A percentile compares a stretch with the other conserved stretches of the same genome.
phyloP scores from a whole-genome alignment of 371 early-diverging fungal species.

The Mortierella sp. region DNA sequence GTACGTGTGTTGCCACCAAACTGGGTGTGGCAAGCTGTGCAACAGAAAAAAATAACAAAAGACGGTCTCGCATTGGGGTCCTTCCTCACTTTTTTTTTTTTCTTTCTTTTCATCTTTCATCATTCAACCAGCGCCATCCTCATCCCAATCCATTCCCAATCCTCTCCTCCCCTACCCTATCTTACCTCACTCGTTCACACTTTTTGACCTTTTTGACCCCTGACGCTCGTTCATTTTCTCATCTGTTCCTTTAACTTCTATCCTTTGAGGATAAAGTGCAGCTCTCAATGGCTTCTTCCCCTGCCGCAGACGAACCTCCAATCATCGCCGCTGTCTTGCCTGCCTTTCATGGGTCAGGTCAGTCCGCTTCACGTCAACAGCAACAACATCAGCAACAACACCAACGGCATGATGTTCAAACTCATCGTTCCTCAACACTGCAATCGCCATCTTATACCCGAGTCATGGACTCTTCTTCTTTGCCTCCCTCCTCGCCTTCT shows the following conservation, averaged over 20 bases:
- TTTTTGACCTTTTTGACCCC: neutral
- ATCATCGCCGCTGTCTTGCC: constrained; percentile 25
- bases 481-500: constrained; percentile 14
- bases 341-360: constrained; percentile 15
- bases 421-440: neutral
- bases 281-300: constrained; percentile 5
- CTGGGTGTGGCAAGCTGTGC: no score
- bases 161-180: neutral
- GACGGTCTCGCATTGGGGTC: no score
- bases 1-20: no score
- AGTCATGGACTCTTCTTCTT: constrained; percentile 13
- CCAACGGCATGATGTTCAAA: constrained; percentile 14
- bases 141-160: no score
- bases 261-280: neutral
- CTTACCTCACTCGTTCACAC: neutral
- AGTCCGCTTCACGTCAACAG: constrained; percentile 13
- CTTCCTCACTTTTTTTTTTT: no score
- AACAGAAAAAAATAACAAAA: no score
- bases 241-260: neutral
- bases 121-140: no score
- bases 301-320: constrained; percentile 7
- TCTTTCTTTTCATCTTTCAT: no score
- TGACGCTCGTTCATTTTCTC: neutral
- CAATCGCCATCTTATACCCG: constrained; percentile 40
- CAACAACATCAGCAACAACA: constrained; percentile 8